Percentiles rank a stretch among this genome's conserved stretches.
Evolutionary conservation across 2,329 filamentous ascomycete genomes (phyloP).

Genomic region (Sarocladium oryzae): DNA sequence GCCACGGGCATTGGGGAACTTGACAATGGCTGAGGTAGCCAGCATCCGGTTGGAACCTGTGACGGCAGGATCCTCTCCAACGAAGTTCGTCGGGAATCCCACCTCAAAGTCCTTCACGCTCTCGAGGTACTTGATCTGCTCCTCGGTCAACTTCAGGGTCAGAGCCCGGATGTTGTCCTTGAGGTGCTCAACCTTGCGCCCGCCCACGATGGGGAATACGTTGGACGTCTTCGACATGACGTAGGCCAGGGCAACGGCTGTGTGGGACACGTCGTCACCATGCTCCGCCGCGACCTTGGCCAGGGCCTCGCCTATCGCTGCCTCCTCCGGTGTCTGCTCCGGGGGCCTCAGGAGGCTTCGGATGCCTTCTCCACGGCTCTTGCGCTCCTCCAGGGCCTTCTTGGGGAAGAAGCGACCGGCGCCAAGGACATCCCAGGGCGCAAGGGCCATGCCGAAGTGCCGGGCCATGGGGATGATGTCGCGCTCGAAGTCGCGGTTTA

Average conservation of each 20-base stretch:
- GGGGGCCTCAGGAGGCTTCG: constrained; percentile 1
- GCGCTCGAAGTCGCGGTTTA: constrained; percentile 18
- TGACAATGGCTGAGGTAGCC: neutral
- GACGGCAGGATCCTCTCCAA: constrained; percentile 10
- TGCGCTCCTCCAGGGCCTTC: constrained; percentile 22
- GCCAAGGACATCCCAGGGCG: constrained; percentile 46
- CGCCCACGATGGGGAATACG: constrained; percentile 48
- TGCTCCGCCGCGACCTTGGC: constrained; percentile 33
- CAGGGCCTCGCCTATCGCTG: constrained; percentile 33
- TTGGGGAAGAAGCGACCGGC: constrained; percentile 29
- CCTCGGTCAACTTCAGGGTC: constrained; percentile 38
- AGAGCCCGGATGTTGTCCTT: constrained; percentile 49
- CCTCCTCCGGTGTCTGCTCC: constrained; percentile 23
- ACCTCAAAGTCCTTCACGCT: constrained; percentile 43
- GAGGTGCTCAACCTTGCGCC: constrained; percentile 45
- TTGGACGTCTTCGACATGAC: constrained; percentile 42
- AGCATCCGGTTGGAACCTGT: neutral
- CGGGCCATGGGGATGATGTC: constrained; percentile 23
- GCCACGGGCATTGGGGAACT: constrained; percentile 3
- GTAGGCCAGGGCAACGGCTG: constrained; percentile 50
- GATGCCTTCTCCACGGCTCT: constrained; percentile 3
- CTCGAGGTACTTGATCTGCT: constrained; percentile 51
- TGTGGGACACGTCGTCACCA: constrained; percentile 35
- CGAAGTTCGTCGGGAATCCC: constrained; percentile 35
- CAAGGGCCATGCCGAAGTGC: constrained; percentile 31